Percentiles rank a stretch among this genome's conserved stretches.
These are phyloP conservation scores for Eucalyptus pumila DNA, from an alignment of 345 rosid genomes.

Conservation along the genomic window DNA sequence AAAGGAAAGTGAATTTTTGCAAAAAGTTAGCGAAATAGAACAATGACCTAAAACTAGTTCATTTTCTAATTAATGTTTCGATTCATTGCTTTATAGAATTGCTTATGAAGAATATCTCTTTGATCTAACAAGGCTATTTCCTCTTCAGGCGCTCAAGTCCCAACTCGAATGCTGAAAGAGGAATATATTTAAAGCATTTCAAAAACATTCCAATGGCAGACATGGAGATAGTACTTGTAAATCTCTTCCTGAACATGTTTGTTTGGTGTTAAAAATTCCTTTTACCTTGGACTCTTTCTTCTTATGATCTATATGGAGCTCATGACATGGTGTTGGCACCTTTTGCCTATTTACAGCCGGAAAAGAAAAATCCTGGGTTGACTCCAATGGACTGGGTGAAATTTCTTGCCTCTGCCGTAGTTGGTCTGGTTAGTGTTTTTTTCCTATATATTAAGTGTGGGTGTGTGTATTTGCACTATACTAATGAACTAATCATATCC, in stretches of 20 bases:
- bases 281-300: background rate
- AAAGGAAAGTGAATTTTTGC: background rate
- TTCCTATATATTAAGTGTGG: background rate
- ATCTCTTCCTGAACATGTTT: background rate
- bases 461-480: background rate
- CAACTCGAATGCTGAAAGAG: conserved; percentile 43
- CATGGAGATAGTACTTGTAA: conserved; percentile 96
- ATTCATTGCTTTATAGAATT: background rate
- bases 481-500: background rate
- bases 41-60: background rate
- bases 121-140: background rate
- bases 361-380: conserved; percentile 91
- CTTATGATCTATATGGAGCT: background rate
- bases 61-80: background rate
- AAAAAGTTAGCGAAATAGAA: background rate
- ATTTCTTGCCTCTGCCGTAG: conserved; percentile 72
- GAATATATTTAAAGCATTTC: conserved; percentile 84
- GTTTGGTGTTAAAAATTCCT: background rate
- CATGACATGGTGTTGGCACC: background rate
- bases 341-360: conserved; percentile 55
- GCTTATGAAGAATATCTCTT: background rate
- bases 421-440: conserved; percentile 70
- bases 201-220: conserved; percentile 99
- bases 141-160: conserved; percentile 50
- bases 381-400: conserved; percentile 99